Base-by-base conservation (phyloP, 1,139 yeast genomes). In the Meyerozyma athensensis region DNA sequence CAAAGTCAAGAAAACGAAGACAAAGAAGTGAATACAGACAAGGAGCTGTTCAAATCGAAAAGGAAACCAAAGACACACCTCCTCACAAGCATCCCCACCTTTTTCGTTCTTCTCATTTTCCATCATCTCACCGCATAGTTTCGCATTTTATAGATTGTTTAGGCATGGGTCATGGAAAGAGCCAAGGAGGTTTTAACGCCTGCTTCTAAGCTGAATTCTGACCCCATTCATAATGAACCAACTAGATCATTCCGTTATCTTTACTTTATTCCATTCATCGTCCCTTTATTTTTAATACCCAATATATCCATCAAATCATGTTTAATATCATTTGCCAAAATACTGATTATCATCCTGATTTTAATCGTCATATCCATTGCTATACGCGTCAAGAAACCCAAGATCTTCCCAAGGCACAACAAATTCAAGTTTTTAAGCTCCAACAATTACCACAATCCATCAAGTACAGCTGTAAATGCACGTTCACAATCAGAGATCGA, bases 1-100 rank as follows among this genome's bases (percentile, higher is more conserved):
- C 33, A 36, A 36, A 34, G 36, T 38, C 19, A 49, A 47, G 36
- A 44, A 42, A 42, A 45, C 39, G 39, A 38, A 33, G 45, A 47
- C 26, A 36, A 40, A 39, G 42, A 43, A 35, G 45, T 41, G 48
- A 43, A 37, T 44, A 44, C 18, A 44, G 45, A 26, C 43, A 41
- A 37, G 43, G 36, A 34, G 38, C 43, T 39, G 48, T 39, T 18
- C 36, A 40, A 22, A 40, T 43, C 38, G 41, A 45, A 24, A 42
- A 43, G 30, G 34, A 41, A 41, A 30, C 7, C n/a, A 34, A 26
- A 26, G 40, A 22, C 26, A 22, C 12, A 22, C n/a, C n/a, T n/a
- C n/a, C n/a, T n/a, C n/a, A n/a, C n/a, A n/a, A n/a, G n/a, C 13
- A 22, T 5, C 26, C 26, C 5, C 26, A 22, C 26, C 26, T 13